Evolutionary conservation across 495 filamentous ascomycete genomes (phyloP).

Genomic region (Poronia punctata): DNA sequence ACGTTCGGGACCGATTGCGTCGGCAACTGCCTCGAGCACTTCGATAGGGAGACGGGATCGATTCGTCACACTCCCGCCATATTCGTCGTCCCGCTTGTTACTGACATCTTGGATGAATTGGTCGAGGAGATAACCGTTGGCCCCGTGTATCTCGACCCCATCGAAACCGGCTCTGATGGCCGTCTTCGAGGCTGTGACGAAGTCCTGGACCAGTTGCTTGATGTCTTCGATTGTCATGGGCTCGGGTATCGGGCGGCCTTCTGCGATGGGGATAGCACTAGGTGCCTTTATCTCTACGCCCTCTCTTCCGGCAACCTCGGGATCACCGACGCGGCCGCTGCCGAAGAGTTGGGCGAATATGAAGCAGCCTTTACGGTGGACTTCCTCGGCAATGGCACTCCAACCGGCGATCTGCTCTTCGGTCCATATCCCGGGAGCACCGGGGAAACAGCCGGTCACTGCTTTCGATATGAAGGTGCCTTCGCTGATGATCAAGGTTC

Average conservation of each 20-base stretch:
- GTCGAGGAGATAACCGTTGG: conserved; percentile 67
- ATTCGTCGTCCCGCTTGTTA: conserved; percentile 58
- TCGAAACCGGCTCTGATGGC: conserved; percentile 63
- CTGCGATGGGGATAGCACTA: conserved; percentile 38
- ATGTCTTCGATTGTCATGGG: conserved; percentile 52
- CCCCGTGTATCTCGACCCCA: conserved; percentile 66
- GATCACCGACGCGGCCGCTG: conserved; percentile 23
- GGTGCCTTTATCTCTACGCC: conserved; percentile 34
- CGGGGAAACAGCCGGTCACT: conserved; percentile 25
- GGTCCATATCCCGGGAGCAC: conserved; percentile 52
- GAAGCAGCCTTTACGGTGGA: conserved; percentile 53
- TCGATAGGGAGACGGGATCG: conserved; percentile 54
- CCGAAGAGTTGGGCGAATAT: conserved; percentile 58
- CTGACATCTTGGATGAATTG: conserved; percentile 58
- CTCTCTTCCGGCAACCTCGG: conserved; percentile 26
- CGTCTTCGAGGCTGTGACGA: conserved; percentile 49
- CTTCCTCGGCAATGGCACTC: conserved; percentile 51
- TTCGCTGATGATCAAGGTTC: conserved; percentile 58
- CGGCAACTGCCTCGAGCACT: conserved; percentile 47
- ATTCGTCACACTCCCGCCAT: conserved; percentile 62
- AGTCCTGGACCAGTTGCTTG: conserved; percentile 39
- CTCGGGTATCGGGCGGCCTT: conserved; percentile 36
- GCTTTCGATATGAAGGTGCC: conserved; percentile 39
- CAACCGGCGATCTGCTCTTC: conserved; percentile 50
- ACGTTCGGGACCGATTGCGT: conserved; percentile 54